Percentiles rank a stretch among this genome's conserved stretches.
Conservation (phyloP, 2,329 filamentous ascomycete species). For the Aureobasidium vineae region DNA sequence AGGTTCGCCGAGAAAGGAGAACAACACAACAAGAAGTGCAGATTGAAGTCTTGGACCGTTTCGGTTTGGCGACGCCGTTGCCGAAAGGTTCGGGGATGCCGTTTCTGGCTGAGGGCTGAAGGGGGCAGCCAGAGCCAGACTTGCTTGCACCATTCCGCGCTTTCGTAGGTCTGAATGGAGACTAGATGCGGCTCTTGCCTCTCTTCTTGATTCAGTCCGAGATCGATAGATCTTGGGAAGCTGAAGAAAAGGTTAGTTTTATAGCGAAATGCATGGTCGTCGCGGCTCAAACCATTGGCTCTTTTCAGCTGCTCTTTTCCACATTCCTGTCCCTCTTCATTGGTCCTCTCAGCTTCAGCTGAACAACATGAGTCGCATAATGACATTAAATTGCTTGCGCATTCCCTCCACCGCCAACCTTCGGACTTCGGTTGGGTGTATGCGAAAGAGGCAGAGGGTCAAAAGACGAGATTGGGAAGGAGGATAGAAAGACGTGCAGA, state of each 20-base stretch:
- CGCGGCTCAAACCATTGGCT: neutral
- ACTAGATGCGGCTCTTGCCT: too few species aligned
- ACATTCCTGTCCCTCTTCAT: neutral
- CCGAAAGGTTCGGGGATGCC: slow-evolving; percentile 23
- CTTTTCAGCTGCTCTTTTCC: neutral
- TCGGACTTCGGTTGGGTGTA: neutral
- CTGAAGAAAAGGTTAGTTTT: too few species aligned
- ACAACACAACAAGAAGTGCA: neutral
- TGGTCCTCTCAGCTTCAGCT: neutral
- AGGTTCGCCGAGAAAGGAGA: neutral
- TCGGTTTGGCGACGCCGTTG: neutral
- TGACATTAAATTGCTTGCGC: neutral
- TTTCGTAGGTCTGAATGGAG: too few species aligned
- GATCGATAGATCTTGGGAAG: neutral
- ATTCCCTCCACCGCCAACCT: too few species aligned
- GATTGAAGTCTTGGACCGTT: slow-evolving; percentile 12
- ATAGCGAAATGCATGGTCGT: neutral
- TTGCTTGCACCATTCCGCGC: neutral
- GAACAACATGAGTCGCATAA: neutral
- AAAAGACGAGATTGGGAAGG: neutral
- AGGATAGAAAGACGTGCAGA: neutral
- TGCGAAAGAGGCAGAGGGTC: neutral
- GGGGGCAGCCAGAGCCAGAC: neutral
- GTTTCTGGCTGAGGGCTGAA: slow-evolving; percentile 16
- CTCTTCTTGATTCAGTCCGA: neutral